Percentiles rank a stretch among this genome's conserved stretches.
phyloP scores from a whole-genome alignment of 331 rosid genomes.

The Saraca asoca region DNA sequence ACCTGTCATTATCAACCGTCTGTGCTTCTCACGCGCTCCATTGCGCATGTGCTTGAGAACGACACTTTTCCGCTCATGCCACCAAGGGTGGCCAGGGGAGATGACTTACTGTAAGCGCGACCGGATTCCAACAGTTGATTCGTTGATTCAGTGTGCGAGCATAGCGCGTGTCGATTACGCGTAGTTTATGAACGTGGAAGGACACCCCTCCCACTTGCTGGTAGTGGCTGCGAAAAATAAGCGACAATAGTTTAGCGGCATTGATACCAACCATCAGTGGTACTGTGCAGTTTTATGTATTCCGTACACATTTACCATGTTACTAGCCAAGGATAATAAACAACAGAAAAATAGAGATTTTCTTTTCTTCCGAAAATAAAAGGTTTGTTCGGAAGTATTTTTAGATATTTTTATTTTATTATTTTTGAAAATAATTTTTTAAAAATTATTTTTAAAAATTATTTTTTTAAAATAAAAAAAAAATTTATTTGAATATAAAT shows the following conservation, averaged over 20 bases:
- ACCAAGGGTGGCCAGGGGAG: background rate
- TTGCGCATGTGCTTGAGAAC: conserved; percentile 13
- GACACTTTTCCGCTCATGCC: conserved; percentile 17
- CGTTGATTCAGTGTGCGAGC: background rate
- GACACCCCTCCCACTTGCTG: background rate
- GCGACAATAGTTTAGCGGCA: background rate
- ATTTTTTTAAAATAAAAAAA: too few relatives aligned
- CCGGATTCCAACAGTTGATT: too few relatives aligned
- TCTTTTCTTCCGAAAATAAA: too few relatives aligned
- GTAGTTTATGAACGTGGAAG: background rate
- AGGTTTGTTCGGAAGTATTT: too few relatives aligned
- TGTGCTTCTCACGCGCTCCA: conserved; percentile 4
- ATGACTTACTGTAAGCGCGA: background rate
- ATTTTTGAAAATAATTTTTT: too few relatives aligned
- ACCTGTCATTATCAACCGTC: conserved; percentile 3
- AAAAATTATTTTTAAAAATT: too few relatives aligned
- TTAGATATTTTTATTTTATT: too few relatives aligned
- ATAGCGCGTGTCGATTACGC: background rate
- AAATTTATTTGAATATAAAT: too few relatives aligned
- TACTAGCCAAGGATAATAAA: too few relatives aligned
- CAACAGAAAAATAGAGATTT: too few relatives aligned
- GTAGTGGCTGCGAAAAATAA: conserved; percentile 8
- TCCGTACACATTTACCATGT: background rate
- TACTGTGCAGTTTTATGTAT: background rate
- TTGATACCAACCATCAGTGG: too few relatives aligned